Percentiles rank a stretch among this genome's conserved stretches.
These are phyloP conservation scores for Schizochytrium sp. DNA, from an alignment of 108 stramenopile genomes.

Conservation along the genomic window DNA sequence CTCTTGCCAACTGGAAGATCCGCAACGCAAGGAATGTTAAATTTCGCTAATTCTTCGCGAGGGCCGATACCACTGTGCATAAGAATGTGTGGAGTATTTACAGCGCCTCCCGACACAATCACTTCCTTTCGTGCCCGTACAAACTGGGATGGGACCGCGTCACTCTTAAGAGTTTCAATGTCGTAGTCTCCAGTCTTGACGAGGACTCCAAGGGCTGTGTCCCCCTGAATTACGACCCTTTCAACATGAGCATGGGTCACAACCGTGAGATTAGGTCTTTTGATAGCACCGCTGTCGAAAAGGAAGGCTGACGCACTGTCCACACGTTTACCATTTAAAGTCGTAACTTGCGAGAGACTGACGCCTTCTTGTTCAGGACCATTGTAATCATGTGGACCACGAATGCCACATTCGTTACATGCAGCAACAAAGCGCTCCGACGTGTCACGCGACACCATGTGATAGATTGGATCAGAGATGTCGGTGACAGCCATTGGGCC, in stretches of 20 bases:
- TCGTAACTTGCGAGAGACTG: conserved; percentile 13
- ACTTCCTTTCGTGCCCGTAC: conserved; percentile 70
- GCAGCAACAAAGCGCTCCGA: conserved; percentile 64
- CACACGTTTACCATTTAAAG: neutral
- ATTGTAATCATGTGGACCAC: conserved; percentile 68
- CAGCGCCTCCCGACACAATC: conserved; percentile 79
- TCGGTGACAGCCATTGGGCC: conserved; percentile 69
- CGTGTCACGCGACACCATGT: neutral
- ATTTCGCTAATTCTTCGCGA: conserved; percentile 62
- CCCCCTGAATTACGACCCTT: conserved; percentile 18
- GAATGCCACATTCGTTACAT: conserved; percentile 69
- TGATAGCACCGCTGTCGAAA: conserved; percentile 42
- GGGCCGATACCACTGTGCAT: conserved; percentile 78
- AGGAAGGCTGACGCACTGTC: conserved; percentile 53
- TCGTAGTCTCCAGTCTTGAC: conserved; percentile 46
- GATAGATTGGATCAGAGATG: conserved; percentile 43
- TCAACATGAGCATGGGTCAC: conserved; percentile 36
- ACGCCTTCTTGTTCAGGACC: conserved; percentile 68
- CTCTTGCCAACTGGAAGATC: conserved; percentile 76
- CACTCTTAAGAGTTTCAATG: neutral
- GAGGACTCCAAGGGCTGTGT: conserved; percentile 26
- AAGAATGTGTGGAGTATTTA: conserved; percentile 81
- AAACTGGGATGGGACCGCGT: conserved; percentile 20
- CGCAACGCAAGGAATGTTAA: conserved; percentile 67
- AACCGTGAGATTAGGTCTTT: conserved; percentile 31